Percentiles rank a stretch among this genome's conserved stretches.
Conservation (phyloP, 2,329 filamentous ascomycete genomes). For the Chlorencoelia australis region DNA sequence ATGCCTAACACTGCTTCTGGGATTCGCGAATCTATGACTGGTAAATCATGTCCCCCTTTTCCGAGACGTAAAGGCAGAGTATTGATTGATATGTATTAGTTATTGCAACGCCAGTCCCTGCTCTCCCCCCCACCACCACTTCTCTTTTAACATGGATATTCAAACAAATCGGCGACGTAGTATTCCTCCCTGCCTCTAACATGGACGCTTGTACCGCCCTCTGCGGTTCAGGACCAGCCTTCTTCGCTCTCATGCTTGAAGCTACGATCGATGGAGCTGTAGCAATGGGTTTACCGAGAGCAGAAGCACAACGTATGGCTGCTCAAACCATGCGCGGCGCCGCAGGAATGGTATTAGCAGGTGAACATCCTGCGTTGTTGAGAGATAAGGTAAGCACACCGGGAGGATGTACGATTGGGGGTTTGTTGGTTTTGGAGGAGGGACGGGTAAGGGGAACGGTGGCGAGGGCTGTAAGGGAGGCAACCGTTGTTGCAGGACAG, state of each 20-base stretch:
- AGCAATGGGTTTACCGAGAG: constrained; percentile 65
- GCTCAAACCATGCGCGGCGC: constrained; percentile 70
- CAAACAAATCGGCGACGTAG: constrained; percentile 59
- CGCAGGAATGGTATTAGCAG: constrained; percentile 54
- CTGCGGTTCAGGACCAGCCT: constrained; percentile 65
- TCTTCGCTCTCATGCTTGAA: constrained; percentile 67
- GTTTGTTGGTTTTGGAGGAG: constrained; percentile 64
- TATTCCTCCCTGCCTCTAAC: constrained; percentile 52
- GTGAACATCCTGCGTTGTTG: constrained; percentile 66
- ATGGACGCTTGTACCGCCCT: constrained; percentile 70
- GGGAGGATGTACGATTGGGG: constrained; percentile 69
- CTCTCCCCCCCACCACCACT: constrained; percentile 42
- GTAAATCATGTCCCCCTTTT: too few species aligned
- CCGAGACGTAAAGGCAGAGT: too few species aligned
- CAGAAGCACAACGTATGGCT: constrained; percentile 66
- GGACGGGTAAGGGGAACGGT: constrained; percentile 57
- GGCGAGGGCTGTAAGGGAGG: constrained; percentile 58
- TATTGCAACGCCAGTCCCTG: constrained; percentile 52
- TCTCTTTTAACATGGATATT: constrained; percentile 67
- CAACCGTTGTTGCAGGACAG: constrained; percentile 59
- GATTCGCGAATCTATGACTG: constrained; percentile 73
- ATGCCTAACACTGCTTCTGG: constrained; percentile 80
- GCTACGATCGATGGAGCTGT: constrained; percentile 68
- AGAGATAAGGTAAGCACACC: constrained; percentile 70
- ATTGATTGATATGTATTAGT: too few species aligned